Conservation (phyloP, 2,329 filamentous ascomycete species). For the Passalora sequoiae region DNA sequence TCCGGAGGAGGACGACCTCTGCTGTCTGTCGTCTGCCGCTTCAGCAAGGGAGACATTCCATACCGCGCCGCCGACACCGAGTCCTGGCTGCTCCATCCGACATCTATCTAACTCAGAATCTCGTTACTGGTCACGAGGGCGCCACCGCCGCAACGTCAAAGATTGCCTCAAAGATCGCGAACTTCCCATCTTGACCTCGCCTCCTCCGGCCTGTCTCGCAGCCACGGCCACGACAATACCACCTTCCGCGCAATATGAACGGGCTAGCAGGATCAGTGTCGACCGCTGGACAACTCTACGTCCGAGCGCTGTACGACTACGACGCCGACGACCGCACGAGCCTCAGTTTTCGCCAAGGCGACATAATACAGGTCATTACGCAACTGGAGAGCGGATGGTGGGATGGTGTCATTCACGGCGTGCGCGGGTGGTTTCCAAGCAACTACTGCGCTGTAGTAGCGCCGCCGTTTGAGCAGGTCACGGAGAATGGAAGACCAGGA, state of each 20-base stretch:
- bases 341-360: conserved; percentile 90
- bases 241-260: conserved; percentile 49
- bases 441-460: conserved; percentile 92
- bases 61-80: too few species aligned
- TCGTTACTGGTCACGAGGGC: too few species aligned
- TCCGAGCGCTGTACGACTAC: conserved; percentile 95
- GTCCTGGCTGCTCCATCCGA: too few species aligned
- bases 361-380: conserved; percentile 96
- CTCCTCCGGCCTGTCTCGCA: too few species aligned
- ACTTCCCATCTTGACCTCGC: too few species aligned
- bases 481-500: conserved; percentile 54
- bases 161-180: too few species aligned
- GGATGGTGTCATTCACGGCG: conserved; percentile 96
- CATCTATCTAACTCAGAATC: too few species aligned
- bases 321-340: conserved; percentile 76
- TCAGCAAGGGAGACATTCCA: background rate
- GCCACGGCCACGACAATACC: too few species aligned
- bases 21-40: background rate
- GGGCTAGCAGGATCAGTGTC: conserved; percentile 47
- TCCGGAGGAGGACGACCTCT: too few species aligned
- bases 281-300: conserved; percentile 64
- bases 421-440: conserved; percentile 97
- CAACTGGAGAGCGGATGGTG: conserved; percentile 98
- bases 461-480: conserved; percentile 64
- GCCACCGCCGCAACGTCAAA: too few species aligned